Base-by-base conservation (phyloP, 345 rosid genomes). In the Acer saccharum region DNA sequence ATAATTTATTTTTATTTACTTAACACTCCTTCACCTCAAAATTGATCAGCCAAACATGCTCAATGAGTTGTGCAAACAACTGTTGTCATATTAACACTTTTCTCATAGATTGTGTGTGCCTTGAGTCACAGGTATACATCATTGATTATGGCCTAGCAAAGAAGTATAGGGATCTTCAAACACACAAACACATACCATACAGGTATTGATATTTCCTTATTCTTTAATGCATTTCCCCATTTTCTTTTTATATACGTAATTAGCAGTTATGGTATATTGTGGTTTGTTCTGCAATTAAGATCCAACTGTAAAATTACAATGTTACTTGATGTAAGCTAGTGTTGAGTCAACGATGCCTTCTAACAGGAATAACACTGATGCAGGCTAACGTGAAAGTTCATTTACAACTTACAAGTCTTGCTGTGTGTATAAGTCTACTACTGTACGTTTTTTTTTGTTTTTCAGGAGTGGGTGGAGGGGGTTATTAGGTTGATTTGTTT, bases 121-220 rank as follows among this genome's bases (percentile, higher is more conserved):
- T 72, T 64, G 20, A 17, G 18, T 23, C 1, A 57, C 87, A 94
- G 94, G 98, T 91, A 35, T 93, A 94, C 63, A 73, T 86, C 46
- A 94, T 94, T 82, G 97, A 91, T 84, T 93, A 85, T 80, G 97
- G 98, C 44, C 97, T 92, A 77, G 98, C 95, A 64, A 92, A 91
- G 88, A 94, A 91, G 81, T 93, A 88, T 81, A 89, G 95, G 77
- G 97, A 90, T 83, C 91, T 88, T 83, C 96, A 93, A 79, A 94
- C 96, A 43, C 96, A 92, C 73, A 91, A 91, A 83, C 98, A 94
- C 84, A 94, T 94, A 77, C 95, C 94, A 68, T 94, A 91, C 85
- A 88, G 90, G 91, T 86, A 85, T n/a, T 14, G 41, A 63, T 48
- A 29, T 75, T 60, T 60, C 12, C 64, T 20, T 21, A 21, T 60